Evolutionary conservation across 2,329 filamentous ascomycete species (phyloP).

Genomic region (Stenocarpella maydis): DNA sequence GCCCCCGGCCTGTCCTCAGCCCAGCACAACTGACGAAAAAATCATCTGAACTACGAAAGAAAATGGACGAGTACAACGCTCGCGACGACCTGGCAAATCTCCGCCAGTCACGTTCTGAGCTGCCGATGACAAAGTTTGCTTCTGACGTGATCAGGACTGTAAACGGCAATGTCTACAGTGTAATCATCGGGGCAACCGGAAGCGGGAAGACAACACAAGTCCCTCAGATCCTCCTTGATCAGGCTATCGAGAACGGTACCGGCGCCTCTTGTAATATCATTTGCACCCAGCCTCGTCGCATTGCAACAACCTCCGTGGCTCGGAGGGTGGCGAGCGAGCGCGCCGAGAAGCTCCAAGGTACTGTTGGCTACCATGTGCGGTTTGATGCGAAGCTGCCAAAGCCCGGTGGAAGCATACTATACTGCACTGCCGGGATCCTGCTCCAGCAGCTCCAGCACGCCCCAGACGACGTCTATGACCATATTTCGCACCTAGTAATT

Average conservation of each 20-base stretch:
- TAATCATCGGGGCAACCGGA: conserved; percentile 33
- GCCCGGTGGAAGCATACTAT: conserved; percentile 49
- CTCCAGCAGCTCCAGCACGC: conserved; percentile 52
- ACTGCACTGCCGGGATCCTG: conserved; percentile 59
- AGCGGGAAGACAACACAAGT: conserved; percentile 47
- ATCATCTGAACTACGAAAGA: not conserved
- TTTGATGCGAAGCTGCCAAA: conserved; percentile 48
- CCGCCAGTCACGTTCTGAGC: conserved; percentile 19
- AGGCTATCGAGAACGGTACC: conserved; percentile 48
- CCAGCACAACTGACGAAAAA: not conserved
- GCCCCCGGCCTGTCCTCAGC: not conserved
- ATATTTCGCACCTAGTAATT: conserved; percentile 56
- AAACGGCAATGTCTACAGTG: conserved; percentile 28
- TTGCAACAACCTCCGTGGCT: conserved; percentile 56
- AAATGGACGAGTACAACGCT: not conserved
- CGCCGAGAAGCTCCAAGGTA: conserved; percentile 48
- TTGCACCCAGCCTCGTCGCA: conserved; percentile 57
- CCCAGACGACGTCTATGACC: conserved; percentile 49
- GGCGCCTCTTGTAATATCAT: conserved; percentile 57
- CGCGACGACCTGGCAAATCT: conserved; percentile 4
- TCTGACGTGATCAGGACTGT: conserved; percentile 21
- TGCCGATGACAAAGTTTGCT: conserved; percentile 29
- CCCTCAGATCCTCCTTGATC: conserved; percentile 61
- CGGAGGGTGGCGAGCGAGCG: conserved; percentile 55
- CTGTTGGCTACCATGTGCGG: conserved; percentile 56